phyloP scores from a whole-genome alignment of 2,329 filamentous ascomycete genomes.

The Paecilomyces dactylethromorphus region DNA sequence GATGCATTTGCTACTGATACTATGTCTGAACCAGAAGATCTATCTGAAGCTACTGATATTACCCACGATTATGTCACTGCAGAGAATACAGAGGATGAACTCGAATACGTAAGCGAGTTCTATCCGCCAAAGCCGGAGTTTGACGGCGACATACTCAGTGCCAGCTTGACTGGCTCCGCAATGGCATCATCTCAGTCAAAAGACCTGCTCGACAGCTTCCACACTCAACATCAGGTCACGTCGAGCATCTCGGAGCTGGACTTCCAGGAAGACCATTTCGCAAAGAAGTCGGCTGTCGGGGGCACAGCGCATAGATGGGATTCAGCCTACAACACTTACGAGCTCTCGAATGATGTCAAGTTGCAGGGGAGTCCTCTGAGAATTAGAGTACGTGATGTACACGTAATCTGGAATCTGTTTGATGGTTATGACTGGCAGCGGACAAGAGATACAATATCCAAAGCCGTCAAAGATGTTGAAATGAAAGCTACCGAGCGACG shows the following conservation, averaged over 20 bases:
- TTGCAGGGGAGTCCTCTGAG: constrained; percentile 64
- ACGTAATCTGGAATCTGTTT: constrained; percentile 95
- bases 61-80: constrained; percentile 32
- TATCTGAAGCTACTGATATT: constrained; percentile 40
- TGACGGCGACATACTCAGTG: constrained; percentile 35
- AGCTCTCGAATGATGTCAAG: constrained; percentile 55
- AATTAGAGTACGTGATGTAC: constrained; percentile 74
- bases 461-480: constrained; percentile 85
- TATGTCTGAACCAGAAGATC: constrained; percentile 14
- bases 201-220: constrained; percentile 44
- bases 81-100: constrained; percentile 31
- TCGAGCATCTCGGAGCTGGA: constrained; percentile 58
- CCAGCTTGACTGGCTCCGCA: constrained; percentile 35
- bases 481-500: constrained; percentile 70
- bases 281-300: constrained; percentile 52
- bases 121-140: constrained; percentile 40
- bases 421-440: constrained; percentile 95
- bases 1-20: constrained; percentile 60
- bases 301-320: constrained; percentile 74
- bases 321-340: constrained; percentile 68
- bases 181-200: constrained; percentile 29
- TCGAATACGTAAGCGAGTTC: constrained; percentile 51
- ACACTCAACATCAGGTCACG: constrained; percentile 48
- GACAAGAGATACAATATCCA: constrained; percentile 78
- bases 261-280: constrained; percentile 75